Base-by-base conservation (phyloP, 2,329 filamentous ascomycete genomes). In the Epichloe sylvatica region DNA sequence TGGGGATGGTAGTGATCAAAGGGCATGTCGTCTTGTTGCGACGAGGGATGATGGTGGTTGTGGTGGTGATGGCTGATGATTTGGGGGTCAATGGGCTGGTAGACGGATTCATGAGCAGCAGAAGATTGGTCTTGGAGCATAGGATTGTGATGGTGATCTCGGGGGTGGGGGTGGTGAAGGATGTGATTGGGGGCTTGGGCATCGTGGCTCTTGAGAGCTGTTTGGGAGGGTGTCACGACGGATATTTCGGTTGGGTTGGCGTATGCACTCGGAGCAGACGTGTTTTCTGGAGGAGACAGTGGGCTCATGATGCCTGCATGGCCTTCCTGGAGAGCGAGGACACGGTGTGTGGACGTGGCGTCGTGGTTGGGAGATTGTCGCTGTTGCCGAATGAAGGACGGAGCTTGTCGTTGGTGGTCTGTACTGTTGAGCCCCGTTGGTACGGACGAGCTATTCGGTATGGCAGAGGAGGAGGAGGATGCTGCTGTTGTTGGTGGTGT, bases 81-180 rank as follows among this genome's bases (percentile, higher is more conserved):
- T 55, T 76, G 75, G n/a, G 76, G 76, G 57, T 80, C 76, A 60
- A 80, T 78, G 25, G 75, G 76, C 48, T 77, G 73, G 58, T 74
- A 75, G 23, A 62, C 53, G 8, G 46, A 23, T 34, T 57, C 52
- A 34, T 56, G 58, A 25, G 56, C 52, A 42, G 48, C 21, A 45
- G 48, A 15, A 17, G 61, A 59, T 45, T 60, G 60, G 35, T 57
- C 62, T 15, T 67, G 64, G 12, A 67, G 52, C 58, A 64, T 56
- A 51, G 62, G 58, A 44, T 66, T 62, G 44, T 70, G 64, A 15
- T 60, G 62, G 23, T 64, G 59, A 37, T 51, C 43, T 25, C 51
- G 56, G 25, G 51, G 53, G 23, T 53, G 54, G 11, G 56, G 54
- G 7, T 56, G 54, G 35, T 52, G 38, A 5, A 44, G 25, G 15